Evolutionary conservation across 805 yeast genomes (phyloP).

Genomic region (Metschnikowia dekortorum): DNA sequence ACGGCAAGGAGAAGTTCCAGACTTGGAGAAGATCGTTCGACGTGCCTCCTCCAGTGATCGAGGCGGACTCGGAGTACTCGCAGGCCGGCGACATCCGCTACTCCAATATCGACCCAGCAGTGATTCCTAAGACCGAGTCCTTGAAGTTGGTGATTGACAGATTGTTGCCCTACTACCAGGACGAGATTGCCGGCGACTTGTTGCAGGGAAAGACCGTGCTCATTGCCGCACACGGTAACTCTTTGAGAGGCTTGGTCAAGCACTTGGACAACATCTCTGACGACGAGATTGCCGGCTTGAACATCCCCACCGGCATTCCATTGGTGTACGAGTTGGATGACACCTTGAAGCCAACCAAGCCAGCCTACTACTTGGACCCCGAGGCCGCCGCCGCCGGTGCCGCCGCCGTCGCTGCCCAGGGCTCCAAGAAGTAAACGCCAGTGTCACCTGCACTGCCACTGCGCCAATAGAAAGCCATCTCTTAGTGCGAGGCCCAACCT

Average conservation of each 20-base stretch:
- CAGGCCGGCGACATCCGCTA: conserved; percentile 86
- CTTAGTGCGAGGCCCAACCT: too few species aligned
- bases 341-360: conserved; percentile 82
- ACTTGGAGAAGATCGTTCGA: conserved; percentile 97
- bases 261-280: conserved; percentile 92
- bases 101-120: conserved; percentile 75
- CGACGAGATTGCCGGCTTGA: conserved; percentile 86
- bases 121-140: conserved; percentile 91
- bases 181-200: conserved; percentile 79
- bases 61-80: conserved; percentile 71
- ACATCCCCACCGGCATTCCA: conserved; percentile 98
- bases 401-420: conserved; percentile 98
- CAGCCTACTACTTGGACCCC: conserved; percentile 95
- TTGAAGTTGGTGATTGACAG: conserved; percentile 93
- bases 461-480: too few species aligned
- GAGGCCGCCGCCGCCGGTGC: conserved; percentile 99
- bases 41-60: conserved; percentile 91
- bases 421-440: conserved; percentile 38
- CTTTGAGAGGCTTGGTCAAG: conserved; percentile 93
- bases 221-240: conserved; percentile 97
- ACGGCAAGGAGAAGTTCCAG: conserved; percentile 91
- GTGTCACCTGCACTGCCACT: too few species aligned
- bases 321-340: conserved; percentile 93
- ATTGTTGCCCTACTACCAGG: conserved; percentile 95
- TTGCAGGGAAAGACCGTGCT: conserved; percentile 85